Conservation (phyloP, 2,329 filamentous ascomycete genomes). For the Hysterium pulicare region DNA sequence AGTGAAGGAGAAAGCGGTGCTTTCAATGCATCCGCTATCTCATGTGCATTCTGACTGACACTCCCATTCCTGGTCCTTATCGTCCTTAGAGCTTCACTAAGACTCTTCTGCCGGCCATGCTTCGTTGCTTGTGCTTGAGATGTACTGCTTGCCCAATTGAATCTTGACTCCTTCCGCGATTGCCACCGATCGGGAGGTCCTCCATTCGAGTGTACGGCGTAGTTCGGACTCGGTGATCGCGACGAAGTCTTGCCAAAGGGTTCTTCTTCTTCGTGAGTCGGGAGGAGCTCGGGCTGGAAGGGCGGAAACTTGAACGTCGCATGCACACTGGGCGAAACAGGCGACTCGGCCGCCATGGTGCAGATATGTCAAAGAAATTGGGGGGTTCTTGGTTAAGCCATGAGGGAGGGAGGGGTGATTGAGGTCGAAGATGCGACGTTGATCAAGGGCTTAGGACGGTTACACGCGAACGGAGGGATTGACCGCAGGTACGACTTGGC, state of each 20-base stretch:
- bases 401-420: conserved; percentile 13
- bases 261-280: conserved; percentile 37
- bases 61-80: conserved; percentile 79
- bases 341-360: conserved; percentile 27
- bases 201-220: conserved; percentile 18
- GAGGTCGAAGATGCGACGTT: conserved; percentile 6
- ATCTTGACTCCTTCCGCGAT: conserved; percentile 53
- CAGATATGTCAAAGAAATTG: neutral
- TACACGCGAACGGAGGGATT: conserved; percentile 1
- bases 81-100: conserved; percentile 80
- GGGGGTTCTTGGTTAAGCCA: conserved; percentile 27
- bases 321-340: conserved; percentile 26
- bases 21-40: conserved; percentile 85
- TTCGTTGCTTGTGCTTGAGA: conserved; percentile 29
- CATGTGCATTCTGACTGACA: conserved; percentile 87
- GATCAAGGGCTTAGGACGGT: neutral
- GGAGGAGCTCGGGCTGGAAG: conserved; percentile 41
- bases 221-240: conserved; percentile 29
- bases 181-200: conserved; percentile 57
- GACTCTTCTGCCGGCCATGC: conserved; percentile 77
- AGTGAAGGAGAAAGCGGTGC: conserved; percentile 86
- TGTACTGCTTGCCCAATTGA: conserved; percentile 42
- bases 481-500: neutral
- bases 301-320: conserved; percentile 46
- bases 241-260: conserved; percentile 32